Evolutionary conservation across 768 basidiomycete species (phyloP).

Genomic region (Suillus occidentalis): DNA sequence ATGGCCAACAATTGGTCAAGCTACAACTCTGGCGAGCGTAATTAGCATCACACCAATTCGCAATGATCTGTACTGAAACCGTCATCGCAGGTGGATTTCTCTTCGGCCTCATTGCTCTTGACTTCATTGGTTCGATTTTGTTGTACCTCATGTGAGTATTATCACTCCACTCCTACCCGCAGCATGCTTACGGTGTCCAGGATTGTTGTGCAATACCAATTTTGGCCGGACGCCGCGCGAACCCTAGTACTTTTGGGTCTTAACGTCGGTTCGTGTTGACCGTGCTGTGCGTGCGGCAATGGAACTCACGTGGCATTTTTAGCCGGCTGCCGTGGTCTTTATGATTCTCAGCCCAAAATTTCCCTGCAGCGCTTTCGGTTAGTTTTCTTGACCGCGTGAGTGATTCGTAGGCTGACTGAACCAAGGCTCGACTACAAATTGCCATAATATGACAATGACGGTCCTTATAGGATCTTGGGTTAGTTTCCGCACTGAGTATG

Average conservation of each 20-base stretch:
- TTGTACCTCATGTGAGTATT: conserved; percentile 38
- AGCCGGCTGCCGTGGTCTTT: conserved; percentile 32
- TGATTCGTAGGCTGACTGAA: background rate
- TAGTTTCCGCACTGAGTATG: conserved; percentile 37
- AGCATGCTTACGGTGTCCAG: conserved; percentile 18
- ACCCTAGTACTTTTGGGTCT: conserved; percentile 28
- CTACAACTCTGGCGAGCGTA: conserved; percentile 36
- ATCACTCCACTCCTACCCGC: background rate
- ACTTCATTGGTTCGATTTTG: conserved; percentile 34
- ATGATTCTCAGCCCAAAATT: conserved; percentile 30
- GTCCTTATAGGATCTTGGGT: conserved; percentile 34
- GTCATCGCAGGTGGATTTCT: conserved; percentile 33
- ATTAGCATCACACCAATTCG: conserved; percentile 8
- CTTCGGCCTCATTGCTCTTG: conserved; percentile 29
- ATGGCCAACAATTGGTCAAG: conserved; percentile 36
- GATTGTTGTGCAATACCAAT: conserved; percentile 40
- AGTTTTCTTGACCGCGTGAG: background rate
- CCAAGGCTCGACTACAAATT: conserved; percentile 29
- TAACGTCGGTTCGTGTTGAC: conserved; percentile 11
- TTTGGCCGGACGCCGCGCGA: conserved; percentile 39
- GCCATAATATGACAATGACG: conserved; percentile 29
- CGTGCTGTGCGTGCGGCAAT: background rate
- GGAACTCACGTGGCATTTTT: conserved; percentile 5
- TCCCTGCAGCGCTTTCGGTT: conserved; percentile 38
- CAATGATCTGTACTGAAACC: conserved; percentile 3